phyloP scores from a whole-genome alignment of 768 basidiomycete genomes.

The Russula emetica region DNA sequence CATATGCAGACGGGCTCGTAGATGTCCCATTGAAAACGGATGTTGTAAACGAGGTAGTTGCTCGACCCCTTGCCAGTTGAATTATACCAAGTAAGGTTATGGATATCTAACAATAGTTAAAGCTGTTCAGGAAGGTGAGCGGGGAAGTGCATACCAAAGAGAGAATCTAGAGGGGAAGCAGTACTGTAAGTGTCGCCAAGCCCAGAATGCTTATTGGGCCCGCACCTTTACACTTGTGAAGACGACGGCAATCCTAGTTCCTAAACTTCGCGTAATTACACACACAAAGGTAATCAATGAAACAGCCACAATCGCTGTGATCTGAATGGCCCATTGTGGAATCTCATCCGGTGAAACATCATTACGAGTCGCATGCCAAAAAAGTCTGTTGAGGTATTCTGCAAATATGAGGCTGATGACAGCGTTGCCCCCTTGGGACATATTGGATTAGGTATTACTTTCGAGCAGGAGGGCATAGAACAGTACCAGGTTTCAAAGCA shows the following conservation, averaged over 20 bases:
- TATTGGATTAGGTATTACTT: slow-evolving; percentile 8
- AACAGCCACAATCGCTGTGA: slow-evolving; percentile 74
- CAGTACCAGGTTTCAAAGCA: slow-evolving; percentile 73
- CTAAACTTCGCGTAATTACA: slow-evolving; percentile 69
- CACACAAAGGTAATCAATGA: slow-evolving; percentile 71
- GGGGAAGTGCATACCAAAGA: slow-evolving; percentile 50
- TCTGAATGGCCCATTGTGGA: slow-evolving; percentile 88
- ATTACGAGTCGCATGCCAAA: slow-evolving; percentile 69
- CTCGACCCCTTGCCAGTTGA: slow-evolving; percentile 65
- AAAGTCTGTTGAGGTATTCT: slow-evolving; percentile 87
- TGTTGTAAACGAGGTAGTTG: slow-evolving; percentile 60
- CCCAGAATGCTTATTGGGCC: too few species aligned
- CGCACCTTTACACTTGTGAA: slow-evolving; percentile 84
- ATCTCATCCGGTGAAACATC: slow-evolving; percentile 73
- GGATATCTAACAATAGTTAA: slow-evolving; percentile 45
- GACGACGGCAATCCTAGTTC: slow-evolving; percentile 78
- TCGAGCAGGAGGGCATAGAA: slow-evolving; percentile 3
- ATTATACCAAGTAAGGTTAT: slow-evolving; percentile 78
- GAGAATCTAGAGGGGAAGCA: slow-evolving; percentile 45
- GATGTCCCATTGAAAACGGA: slow-evolving; percentile 73
- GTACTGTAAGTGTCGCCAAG: background rate
- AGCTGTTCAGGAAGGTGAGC: background rate
- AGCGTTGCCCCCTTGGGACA: slow-evolving; percentile 58
- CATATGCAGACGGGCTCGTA: slow-evolving; percentile 76
- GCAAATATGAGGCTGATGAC: slow-evolving; percentile 87